Percentiles rank a stretch among this genome's conserved stretches.
These are phyloP conservation scores for Hortaea werneckii DNA, from an alignment of 2,329 filamentous ascomycete genomes.

Conservation along the genomic window DNA sequence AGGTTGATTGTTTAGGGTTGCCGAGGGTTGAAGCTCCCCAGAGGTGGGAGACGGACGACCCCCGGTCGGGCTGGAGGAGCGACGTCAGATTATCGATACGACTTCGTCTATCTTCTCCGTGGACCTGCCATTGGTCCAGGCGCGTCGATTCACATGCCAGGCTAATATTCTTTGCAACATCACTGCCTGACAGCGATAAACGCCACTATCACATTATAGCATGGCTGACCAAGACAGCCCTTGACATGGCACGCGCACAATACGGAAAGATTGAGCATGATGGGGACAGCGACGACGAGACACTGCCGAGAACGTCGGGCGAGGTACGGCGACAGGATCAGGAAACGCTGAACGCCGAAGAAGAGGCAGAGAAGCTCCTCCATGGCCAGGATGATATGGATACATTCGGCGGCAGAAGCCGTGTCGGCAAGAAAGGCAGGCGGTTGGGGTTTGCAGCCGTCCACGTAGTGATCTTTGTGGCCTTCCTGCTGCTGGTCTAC, in stretches of 20 bases:
- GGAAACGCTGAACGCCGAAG: conserved; percentile 29
- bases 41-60: no score
- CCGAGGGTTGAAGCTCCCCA: no score
- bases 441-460: conserved; percentile 31
- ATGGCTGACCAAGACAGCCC: not conserved
- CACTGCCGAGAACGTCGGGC: conserved; percentile 5
- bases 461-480: conserved; percentile 37
- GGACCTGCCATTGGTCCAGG: no score
- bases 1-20: no score
- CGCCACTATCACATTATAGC: no score
- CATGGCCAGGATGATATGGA: conserved; percentile 13
- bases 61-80: no score
- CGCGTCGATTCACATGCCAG: no score
- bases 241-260: conserved; percentile 2
- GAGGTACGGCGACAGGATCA: conserved; percentile 19
- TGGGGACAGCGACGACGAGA: conserved; percentile 1
- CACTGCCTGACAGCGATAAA: no score
- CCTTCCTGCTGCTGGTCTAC: conserved; percentile 47
- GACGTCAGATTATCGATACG: no score
- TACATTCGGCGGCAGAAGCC: conserved; percentile 1
- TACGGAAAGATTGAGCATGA: conserved; percentile 7
- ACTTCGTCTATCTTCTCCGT: no score
- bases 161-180: no score
- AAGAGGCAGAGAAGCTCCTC: conserved; percentile 36
- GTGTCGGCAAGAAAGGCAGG: conserved; percentile 28